A percentile compares a stretch with the other conserved stretches of the same genome.
Conservation (phyloP, 495 filamentous ascomycete genomes). For the Penicillium longicatenatum region DNA sequence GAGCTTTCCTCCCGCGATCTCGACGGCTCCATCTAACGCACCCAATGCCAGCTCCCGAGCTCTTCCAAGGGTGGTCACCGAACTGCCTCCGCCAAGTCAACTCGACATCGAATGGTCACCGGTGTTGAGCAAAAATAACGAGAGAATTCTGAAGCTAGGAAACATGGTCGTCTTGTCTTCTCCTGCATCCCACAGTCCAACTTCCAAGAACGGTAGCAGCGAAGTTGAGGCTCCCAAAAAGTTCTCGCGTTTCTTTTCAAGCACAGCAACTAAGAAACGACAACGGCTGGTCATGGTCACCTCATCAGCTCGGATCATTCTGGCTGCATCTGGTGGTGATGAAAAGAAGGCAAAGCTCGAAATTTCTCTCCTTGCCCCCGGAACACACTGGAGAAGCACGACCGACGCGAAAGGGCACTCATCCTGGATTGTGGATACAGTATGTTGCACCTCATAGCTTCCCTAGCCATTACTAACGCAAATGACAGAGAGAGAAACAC, state of each 20-base stretch:
- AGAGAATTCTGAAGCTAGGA: constrained; percentile 92
- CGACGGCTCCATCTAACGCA: constrained; percentile 47
- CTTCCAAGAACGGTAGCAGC: constrained; percentile 61
- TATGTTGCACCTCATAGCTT: constrained; percentile 50
- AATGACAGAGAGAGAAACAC: constrained; percentile 77
- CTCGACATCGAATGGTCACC: constrained; percentile 99
- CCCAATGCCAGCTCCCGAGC: constrained; percentile 49
- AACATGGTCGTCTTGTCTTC: constrained; percentile 82
- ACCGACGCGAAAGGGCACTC: constrained; percentile 80
- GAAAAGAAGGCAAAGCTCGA: constrained; percentile 95
- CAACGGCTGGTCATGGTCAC: constrained; percentile 96
- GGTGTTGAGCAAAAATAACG: constrained; percentile 85
- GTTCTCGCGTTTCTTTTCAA: constrained; percentile 88
- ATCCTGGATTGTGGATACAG: constrained; percentile 92
- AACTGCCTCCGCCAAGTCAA: constrained; percentile 92
- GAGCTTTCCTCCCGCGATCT: constrained; percentile 52
- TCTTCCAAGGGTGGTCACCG: constrained; percentile 85
- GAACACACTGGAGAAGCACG: constrained; percentile 74
- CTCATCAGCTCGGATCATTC: constrained; percentile 80
- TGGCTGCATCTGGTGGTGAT: constrained; percentile 90
- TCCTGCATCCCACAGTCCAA: constrained; percentile 67
- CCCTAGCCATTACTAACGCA: neutral
- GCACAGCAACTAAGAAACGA: constrained; percentile 85
- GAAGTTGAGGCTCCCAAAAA: constrained; percentile 72
- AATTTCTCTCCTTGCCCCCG: constrained; percentile 72